Conservation (phyloP, 2,329 filamentous ascomycete genomes). For the Aspergillus fructus region DNA sequence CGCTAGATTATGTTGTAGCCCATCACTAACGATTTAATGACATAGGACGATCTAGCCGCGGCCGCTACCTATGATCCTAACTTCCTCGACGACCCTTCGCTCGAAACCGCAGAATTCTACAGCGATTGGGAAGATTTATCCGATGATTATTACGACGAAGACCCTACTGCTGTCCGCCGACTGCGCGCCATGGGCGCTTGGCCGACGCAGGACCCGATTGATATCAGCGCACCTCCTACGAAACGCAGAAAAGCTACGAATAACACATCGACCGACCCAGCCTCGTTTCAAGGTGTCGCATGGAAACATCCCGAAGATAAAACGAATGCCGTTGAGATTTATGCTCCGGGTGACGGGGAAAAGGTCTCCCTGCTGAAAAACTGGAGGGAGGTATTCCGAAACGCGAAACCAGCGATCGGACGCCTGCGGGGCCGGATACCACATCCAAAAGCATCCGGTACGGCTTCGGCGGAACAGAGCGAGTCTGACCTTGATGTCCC, state of each 20-base stretch:
- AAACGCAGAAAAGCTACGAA: constrained; percentile 8
- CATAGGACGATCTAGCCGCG: constrained; percentile 45
- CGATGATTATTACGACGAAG: constrained; percentile 47
- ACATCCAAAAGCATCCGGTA: neutral
- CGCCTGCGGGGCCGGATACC: constrained; percentile 20
- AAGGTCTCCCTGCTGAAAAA: constrained; percentile 47
- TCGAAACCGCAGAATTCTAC: constrained; percentile 41
- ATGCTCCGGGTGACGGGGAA: constrained; percentile 41
- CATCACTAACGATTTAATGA: constrained; percentile 5
- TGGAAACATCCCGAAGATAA: constrained; percentile 36
- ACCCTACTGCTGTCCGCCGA: constrained; percentile 33
- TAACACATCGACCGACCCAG: constrained; percentile 19
- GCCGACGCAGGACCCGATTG: neutral
- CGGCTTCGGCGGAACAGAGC: neutral
- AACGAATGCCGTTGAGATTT: constrained; percentile 27
- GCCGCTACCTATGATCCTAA: constrained; percentile 41
- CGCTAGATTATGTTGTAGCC: neutral
- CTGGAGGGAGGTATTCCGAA: constrained; percentile 47
- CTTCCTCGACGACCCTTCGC: constrained; percentile 39
- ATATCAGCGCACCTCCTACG: constrained; percentile 1
- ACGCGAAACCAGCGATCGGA: constrained; percentile 32
- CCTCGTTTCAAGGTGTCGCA: constrained; percentile 40
- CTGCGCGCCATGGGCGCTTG: constrained; percentile 19
- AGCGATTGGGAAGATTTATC: constrained; percentile 49
- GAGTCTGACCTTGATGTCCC: neutral